Percentiles rank a stretch among this genome's conserved stretches.
phyloP scores from a whole-genome alignment of 352 stramenopile genomes.

The Globisporangium cylindrosporum region DNA sequence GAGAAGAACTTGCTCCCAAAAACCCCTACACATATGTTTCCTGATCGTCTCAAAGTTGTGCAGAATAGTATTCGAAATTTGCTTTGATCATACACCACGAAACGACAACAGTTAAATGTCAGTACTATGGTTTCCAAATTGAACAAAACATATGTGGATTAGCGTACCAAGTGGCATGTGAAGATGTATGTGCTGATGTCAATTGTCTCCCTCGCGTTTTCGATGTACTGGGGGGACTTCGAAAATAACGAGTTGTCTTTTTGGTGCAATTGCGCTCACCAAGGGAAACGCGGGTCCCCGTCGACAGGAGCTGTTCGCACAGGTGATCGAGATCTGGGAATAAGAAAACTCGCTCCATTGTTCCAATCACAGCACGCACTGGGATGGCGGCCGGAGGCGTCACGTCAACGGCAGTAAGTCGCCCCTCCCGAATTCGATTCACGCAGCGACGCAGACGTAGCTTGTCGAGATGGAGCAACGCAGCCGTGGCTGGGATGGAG shows the following conservation, averaged over 20 bases:
- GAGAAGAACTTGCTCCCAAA: no score
- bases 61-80: no score
- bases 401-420: neutral
- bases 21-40: no score
- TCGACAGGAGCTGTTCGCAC: neutral
- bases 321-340: neutral
- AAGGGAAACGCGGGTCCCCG: neutral
- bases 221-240: neutral
- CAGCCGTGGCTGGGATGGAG: no score
- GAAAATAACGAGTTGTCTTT: neutral
- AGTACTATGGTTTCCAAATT: no score
- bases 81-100: no score
- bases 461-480: no score
- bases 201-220: neutral
- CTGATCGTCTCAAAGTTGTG: no score
- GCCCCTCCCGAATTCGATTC: neutral
- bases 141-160: no score
- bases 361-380: neutral
- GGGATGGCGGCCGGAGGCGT: no score
- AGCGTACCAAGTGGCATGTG: no score
- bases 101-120: no score
- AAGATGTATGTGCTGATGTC: neutral
- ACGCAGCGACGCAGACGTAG: neutral
- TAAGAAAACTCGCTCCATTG: neutral
- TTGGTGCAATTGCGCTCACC: neutral